A percentile compares a stretch with the other conserved stretches of the same genome.
Conservation (phyloP, 257 asterid species). For the Solanum gandarillasii region DNA sequence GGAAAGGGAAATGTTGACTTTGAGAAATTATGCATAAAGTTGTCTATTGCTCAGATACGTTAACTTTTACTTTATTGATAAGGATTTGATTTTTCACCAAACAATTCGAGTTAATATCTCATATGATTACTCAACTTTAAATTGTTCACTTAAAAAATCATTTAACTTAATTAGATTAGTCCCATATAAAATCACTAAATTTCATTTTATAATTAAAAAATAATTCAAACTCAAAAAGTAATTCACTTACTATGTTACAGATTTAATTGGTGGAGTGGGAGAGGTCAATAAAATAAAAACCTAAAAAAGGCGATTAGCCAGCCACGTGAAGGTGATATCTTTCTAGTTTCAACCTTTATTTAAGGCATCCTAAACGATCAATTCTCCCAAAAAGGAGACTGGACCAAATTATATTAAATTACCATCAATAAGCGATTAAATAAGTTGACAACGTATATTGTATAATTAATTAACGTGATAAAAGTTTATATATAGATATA, state of each 20-base stretch:
- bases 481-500: too few species aligned
- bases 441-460: not conserved
- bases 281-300: not conserved
- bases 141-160: too few species aligned
- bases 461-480: not conserved
- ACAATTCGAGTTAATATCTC: not conserved
- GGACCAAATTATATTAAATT: not conserved
- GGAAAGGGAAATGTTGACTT: not conserved
- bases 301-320: not conserved
- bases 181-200: too few species aligned
- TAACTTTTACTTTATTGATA: too few species aligned
- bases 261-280: not conserved
- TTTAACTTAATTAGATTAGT: too few species aligned
- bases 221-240: not conserved
- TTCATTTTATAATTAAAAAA: too few species aligned
- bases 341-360: not conserved
- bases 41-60: rapidly evolving
- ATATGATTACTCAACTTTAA: too few species aligned
- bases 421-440: not conserved
- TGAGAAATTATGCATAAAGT: not conserved
- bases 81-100: rapidly evolving
- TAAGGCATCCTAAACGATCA: not conserved
- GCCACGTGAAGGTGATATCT: not conserved
- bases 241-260: not conserved
- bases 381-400: not conserved